Percentiles rank a stretch among this genome's conserved stretches.
Conservation (phyloP, 2,329 filamentous ascomycete species). For the Pochonia chlamydosporia region DNA sequence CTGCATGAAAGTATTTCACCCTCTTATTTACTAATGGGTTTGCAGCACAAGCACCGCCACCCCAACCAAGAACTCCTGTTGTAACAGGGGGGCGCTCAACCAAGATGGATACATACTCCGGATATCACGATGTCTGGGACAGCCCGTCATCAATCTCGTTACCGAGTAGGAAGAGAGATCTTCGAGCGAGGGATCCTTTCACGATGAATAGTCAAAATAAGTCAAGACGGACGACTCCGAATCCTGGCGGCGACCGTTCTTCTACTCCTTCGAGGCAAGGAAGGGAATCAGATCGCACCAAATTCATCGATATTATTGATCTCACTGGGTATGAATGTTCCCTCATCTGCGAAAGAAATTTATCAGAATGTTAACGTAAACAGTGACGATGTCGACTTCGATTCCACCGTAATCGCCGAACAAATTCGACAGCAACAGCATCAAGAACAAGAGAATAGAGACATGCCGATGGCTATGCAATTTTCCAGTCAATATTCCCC, state of each 20-base stretch:
- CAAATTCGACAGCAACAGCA: slow-evolving; percentile 30
- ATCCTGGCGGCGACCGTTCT: not conserved
- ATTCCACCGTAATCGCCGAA: slow-evolving; percentile 21
- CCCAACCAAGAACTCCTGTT: not conserved
- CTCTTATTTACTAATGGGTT: slow-evolving; percentile 1
- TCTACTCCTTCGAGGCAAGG: not conserved
- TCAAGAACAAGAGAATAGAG: slow-evolving; percentile 20
- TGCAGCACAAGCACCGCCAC: not conserved
- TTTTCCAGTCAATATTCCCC: slow-evolving; percentile 17
- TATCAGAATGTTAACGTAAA: no score
- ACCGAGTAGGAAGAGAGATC: slow-evolving; percentile 24
- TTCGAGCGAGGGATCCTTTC: slow-evolving; percentile 14
- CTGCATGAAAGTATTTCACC: no score
- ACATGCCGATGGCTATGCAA: slow-evolving; percentile 21
- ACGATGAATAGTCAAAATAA: slow-evolving; percentile 19
- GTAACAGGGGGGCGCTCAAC: not conserved
- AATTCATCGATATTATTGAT: slow-evolving; percentile 29
- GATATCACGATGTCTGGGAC: not conserved
- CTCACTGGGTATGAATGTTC: slow-evolving; percentile 31
- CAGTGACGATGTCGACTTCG: slow-evolving; percentile 28
- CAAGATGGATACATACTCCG: slow-evolving; percentile 1
- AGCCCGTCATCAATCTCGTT: slow-evolving; percentile 13
- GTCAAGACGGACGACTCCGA: slow-evolving; percentile 26
- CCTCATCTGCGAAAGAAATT: not conserved
- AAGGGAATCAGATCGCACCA: slow-evolving; percentile 4